Conservation (phyloP, 2,329 filamentous ascomycete species). For the Diaporthe vexans region DNA sequence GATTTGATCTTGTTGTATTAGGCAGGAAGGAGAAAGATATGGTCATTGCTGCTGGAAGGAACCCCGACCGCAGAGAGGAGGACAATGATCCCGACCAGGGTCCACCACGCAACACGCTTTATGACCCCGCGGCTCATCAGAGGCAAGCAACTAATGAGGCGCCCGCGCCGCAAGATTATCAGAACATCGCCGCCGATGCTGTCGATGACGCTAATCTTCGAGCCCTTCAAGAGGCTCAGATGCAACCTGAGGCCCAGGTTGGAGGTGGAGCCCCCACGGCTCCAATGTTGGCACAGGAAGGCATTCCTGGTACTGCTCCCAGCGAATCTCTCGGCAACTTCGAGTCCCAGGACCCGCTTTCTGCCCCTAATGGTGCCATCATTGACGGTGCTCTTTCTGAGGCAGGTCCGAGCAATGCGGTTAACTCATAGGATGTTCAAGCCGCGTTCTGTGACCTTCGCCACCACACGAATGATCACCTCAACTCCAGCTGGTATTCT, state of each 20-base stretch:
- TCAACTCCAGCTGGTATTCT: constrained; percentile 1
- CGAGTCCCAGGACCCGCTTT: constrained; percentile 21
- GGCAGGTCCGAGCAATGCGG: constrained; percentile 33
- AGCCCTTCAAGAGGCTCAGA: constrained; percentile 39
- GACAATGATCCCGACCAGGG: constrained; percentile 59
- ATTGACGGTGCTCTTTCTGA: constrained; percentile 28
- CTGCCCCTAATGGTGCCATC: background rate
- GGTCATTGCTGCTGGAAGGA: constrained; percentile 59
- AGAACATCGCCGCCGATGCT: constrained; percentile 20
- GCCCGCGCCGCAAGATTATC: constrained; percentile 7
- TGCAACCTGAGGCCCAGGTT: constrained; percentile 36
- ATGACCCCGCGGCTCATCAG: constrained; percentile 14
- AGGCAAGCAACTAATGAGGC: constrained; percentile 11
- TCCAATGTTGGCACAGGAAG: constrained; percentile 38
- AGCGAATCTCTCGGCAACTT: constrained; percentile 37
- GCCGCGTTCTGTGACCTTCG: constrained; percentile 13
- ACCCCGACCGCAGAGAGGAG: constrained; percentile 62
- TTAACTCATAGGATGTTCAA: constrained; percentile 21
- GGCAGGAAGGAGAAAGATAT: constrained; percentile 63
- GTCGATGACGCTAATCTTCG: constrained; percentile 31
- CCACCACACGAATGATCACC: background rate
- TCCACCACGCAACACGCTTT: constrained; percentile 55
- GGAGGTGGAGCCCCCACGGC: constrained; percentile 30
- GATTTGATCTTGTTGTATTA: constrained; percentile 65
- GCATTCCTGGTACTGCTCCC: constrained; percentile 5